Evolutionary conservation across 2,329 filamentous ascomycete genomes (phyloP).

Genomic region (Fusarium sp.): DNA sequence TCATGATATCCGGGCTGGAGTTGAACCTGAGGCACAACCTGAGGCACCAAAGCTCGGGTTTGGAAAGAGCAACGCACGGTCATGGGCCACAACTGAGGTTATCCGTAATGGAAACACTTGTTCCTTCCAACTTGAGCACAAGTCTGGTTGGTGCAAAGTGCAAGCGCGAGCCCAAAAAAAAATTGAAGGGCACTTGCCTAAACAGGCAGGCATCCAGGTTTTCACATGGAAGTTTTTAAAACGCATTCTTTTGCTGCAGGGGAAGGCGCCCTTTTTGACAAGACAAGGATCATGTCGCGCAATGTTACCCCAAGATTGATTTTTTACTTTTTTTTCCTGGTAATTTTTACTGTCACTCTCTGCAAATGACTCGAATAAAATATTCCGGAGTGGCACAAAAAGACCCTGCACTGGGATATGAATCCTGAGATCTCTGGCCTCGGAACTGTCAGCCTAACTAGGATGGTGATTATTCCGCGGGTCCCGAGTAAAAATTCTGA

Average conservation of each 20-base stretch:
- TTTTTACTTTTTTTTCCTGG: background rate
- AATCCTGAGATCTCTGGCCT: conserved; percentile 2
- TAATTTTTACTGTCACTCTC: background rate
- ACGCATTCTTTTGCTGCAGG: conserved; percentile 2
- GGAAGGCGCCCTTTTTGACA: background rate
- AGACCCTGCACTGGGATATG: background rate
- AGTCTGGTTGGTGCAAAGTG: background rate
- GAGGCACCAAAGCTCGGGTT: background rate
- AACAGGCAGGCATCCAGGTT: conserved; percentile 8
- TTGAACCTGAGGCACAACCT: conserved; percentile 1
- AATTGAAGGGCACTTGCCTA: conserved; percentile 1
- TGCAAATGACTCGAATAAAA: background rate
- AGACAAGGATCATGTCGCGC: background rate
- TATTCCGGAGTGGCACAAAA: background rate
- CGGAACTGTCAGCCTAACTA: background rate
- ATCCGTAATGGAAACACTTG: background rate
- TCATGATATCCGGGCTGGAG: background rate
- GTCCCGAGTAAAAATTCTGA: background rate
- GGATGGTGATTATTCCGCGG: background rate
- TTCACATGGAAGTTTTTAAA: background rate
- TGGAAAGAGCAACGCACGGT: background rate
- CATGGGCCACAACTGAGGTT: conserved; percentile 8
- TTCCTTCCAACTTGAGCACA: conserved; percentile 14
- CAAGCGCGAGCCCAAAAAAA: no score
- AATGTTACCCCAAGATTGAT: conserved; percentile 1